These are phyloP conservation scores for Mycena haematopus DNA, from an alignment of 768 basidiomycete species.

Conservation along the genomic window DNA sequence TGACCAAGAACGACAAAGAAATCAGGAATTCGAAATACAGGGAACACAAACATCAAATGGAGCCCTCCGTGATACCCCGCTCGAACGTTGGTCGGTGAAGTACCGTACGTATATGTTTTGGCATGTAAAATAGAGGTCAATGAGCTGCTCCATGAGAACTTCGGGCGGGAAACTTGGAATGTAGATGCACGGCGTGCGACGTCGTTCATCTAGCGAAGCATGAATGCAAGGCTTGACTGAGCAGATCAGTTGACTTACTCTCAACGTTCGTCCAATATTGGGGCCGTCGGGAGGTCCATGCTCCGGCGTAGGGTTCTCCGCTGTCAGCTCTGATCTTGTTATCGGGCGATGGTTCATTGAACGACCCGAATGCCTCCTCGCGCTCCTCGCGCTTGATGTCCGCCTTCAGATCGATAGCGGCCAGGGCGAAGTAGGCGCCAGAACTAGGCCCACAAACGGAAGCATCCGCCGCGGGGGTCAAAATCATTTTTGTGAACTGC, in stretches of 20 bases:
- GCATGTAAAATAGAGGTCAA: conserved; percentile 69
- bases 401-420: conserved; percentile 1
- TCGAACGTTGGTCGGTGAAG: conserved; percentile 78
- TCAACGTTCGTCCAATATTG: conserved; percentile 9
- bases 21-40: no score
- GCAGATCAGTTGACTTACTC: neutral
- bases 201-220: conserved; percentile 5
- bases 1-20: neutral
- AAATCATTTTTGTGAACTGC: neutral
- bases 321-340: no score
- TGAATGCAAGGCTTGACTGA: no score
- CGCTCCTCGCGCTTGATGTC: neutral
- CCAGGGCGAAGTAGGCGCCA: neutral
- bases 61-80: conserved; percentile 52
- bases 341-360: neutral
- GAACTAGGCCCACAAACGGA: conserved; percentile 9
- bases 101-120: conserved; percentile 62
- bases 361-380: neutral
- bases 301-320: conserved; percentile 3
- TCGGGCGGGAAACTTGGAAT: conserved; percentile 53
- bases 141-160: conserved; percentile 57
- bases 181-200: conserved; percentile 21
- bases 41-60: conserved; percentile 43
- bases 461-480: neutral
- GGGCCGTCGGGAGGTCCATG: conserved; percentile 6